Conservation (phyloP, 2,329 filamentous ascomycete species). For the Aspergillus sp. region DNA sequence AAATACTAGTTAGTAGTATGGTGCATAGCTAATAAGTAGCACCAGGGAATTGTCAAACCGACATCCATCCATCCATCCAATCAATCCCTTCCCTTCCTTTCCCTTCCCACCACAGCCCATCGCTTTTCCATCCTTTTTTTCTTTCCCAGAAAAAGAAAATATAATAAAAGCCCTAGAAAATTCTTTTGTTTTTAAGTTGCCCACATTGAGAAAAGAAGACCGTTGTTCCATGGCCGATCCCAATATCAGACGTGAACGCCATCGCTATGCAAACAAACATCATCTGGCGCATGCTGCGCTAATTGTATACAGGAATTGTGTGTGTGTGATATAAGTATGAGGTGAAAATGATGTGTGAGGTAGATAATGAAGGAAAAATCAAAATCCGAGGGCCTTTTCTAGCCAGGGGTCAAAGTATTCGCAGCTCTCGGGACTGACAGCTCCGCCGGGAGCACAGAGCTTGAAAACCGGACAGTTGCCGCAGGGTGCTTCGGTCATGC, state of each 20-base stretch:
- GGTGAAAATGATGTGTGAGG: neutral
- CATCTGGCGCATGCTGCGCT: slow-evolving; percentile 15
- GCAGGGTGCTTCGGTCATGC: slow-evolving; percentile 85
- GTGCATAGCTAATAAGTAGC: too few species aligned
- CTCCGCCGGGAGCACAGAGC: slow-evolving; percentile 85
- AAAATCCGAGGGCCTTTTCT: slow-evolving; percentile 43
- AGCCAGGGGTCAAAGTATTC: slow-evolving; percentile 91
- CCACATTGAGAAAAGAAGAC: slow-evolving; percentile 15
- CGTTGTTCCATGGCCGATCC: slow-evolving; percentile 12
- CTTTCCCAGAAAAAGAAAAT: neutral
- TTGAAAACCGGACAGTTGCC: slow-evolving; percentile 91
- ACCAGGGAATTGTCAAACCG: neutral
- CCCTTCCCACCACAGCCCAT: neutral
- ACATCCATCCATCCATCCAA: neutral
- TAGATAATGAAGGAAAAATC: slow-evolving; percentile 7
- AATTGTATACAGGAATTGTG: slow-evolving; percentile 16
- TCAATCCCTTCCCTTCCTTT: neutral
- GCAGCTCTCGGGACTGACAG: slow-evolving; percentile 85
- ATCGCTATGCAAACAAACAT: slow-evolving; percentile 41
- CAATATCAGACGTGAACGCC: slow-evolving; percentile 34
- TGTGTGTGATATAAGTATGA: neutral
- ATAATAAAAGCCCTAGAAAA: neutral
- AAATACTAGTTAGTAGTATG: neutral
- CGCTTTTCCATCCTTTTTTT: neutral
- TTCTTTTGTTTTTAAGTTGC: neutral